Base-by-base conservation (phyloP, 352 stramenopile species). In the Globisporangium lucens region DNA sequence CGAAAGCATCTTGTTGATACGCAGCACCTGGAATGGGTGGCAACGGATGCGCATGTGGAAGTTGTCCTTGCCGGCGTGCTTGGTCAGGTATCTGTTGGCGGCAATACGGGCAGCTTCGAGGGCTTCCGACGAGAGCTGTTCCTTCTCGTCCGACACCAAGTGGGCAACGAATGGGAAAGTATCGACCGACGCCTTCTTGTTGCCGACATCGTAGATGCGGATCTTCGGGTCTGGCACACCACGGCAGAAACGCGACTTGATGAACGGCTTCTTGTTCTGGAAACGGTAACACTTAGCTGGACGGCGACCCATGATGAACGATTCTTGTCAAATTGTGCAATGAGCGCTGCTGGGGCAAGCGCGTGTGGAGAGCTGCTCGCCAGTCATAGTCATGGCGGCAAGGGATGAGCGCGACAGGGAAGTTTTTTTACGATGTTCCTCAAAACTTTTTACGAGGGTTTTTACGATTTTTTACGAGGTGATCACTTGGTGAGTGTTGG, bases 231-330 rank as follows among this genome's bases (percentile, higher is more conserved):
- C 90, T 53, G 97, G 98, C 65, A 99, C 98, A 96, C 98, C 98
- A 87, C 98, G 97, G 81, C 97, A 99, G 89, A 98, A 99, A 71
- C 98, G 95, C 63, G 95, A 99, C 93, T 99, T 99, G 88, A 99
- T 99, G 91, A 99, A 99, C 60, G 98, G 98, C 90, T 99, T 99
- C 97, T 99, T 99, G 96, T 99, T 99, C 87, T 99, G 96, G 95
- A 99, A 99, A 82, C 98, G 97, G 90, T 99, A 99, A 88, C 97
- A 99, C 82, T 97, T 97, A 79, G 97, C 95, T 76, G 97, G 97
- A 98, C 95, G 75, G 65, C 75, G 75, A 76, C 75, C 75, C 75
- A 81, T 81, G 63, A 30, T 80, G 62, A 71, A 60, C 51, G 58
- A 63, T 67, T 60, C 35, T 67, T 49, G 52, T 61, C 62, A 36